Conservation (phyloP, 306 rosid genomes). For the Glycine latifolia region DNA sequence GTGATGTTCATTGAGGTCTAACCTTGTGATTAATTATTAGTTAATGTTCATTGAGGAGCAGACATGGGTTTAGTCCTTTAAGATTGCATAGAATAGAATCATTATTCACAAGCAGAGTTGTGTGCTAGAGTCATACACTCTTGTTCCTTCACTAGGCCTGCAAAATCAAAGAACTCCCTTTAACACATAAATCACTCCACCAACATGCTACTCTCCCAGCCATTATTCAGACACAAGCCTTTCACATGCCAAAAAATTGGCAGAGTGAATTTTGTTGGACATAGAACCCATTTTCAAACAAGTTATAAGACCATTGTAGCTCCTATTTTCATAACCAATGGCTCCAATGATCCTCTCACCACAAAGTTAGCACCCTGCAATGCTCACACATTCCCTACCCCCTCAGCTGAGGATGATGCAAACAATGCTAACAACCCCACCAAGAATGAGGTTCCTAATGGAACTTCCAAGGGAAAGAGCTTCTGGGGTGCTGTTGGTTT, state of each 20-base stretch:
- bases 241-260: slow-evolving; percentile 23
- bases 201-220: slow-evolving; percentile 16
- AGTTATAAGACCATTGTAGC: neutral
- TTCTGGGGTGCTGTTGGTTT: slow-evolving; percentile 72
- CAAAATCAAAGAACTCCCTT: neutral
- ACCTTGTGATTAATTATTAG: neutral
- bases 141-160: neutral
- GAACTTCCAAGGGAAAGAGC: slow-evolving; percentile 41
- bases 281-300: neutral
- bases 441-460: slow-evolving; percentile 4
- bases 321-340: slow-evolving; percentile 2
- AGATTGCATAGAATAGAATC: neutral
- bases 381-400: slow-evolving; percentile 17
- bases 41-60: neutral
- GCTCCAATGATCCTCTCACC: slow-evolving; percentile 15
- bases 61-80: neutral
- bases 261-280: neutral
- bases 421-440: neutral
- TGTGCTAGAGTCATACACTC: neutral
- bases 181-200: neutral
- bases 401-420: slow-evolving; percentile 9
- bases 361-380: neutral
- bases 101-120: neutral
- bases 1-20: neutral
- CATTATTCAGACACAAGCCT: slow-evolving; percentile 1